Conservation (phyloP, 2,329 filamentous ascomycete genomes). For the Fusarium sp. region DNA sequence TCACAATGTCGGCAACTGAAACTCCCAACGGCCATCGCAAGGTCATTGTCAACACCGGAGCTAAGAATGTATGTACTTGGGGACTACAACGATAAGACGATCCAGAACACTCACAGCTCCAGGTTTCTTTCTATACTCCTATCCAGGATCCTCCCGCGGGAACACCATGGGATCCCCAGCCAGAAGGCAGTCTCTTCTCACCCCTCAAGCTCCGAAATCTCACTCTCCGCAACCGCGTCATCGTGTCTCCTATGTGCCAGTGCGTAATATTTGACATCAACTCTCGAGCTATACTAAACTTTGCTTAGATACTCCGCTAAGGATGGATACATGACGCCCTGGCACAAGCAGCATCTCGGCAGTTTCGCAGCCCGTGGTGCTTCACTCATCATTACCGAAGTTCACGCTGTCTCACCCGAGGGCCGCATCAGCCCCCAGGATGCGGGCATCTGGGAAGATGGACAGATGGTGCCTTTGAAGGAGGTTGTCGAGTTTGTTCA, state of each 20-base stretch:
- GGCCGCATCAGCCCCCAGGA: conserved; percentile 81
- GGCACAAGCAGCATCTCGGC: conserved; percentile 57
- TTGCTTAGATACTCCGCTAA: conserved; percentile 49
- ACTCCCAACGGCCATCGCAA: conserved; percentile 10
- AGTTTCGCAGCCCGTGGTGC: conserved; percentile 56
- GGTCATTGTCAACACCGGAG: conserved; percentile 35
- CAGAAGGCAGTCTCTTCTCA: conserved; percentile 52
- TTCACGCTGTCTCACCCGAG: conserved; percentile 73
- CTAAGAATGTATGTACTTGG: conserved; percentile 28
- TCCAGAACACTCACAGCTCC: background rate
- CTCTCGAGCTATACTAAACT: background rate
- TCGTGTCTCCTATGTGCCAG: conserved; percentile 62
- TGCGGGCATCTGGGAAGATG: conserved; percentile 77
- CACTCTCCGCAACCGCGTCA: conserved; percentile 60
- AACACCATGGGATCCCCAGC: conserved; percentile 41
- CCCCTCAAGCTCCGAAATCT: conserved; percentile 59
- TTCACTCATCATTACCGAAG: conserved; percentile 75
- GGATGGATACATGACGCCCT: conserved; percentile 56
- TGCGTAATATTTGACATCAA: conserved; percentile 38
- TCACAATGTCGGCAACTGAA: conserved; percentile 20
- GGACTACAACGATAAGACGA: background rate
- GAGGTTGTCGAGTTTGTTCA: conserved; percentile 72
- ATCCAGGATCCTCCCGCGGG: conserved; percentile 42
- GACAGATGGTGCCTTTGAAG: conserved; percentile 71
- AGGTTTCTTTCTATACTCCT: conserved; percentile 44